A percentile compares a stretch with the other conserved stretches of the same genome.
Conservation (phyloP, 768 basidiomycete genomes). For the Suillus clintonianus region DNA sequence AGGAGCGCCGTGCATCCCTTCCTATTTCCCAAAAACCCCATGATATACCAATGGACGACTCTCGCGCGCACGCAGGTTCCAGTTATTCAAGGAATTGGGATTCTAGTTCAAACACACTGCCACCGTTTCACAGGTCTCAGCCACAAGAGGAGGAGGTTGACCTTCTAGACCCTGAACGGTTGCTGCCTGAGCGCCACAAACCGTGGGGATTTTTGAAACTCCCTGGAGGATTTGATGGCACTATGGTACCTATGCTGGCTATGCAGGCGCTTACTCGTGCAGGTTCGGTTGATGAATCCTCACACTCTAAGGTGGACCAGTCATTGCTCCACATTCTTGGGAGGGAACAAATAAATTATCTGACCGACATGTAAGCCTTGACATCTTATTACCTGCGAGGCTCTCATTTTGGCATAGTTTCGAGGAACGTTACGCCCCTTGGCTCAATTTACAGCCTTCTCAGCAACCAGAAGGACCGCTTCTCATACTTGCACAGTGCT, state of each 20-base stretch:
- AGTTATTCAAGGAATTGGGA: conserved; percentile 24
- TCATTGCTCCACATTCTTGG: conserved; percentile 35
- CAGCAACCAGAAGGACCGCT: conserved; percentile 33
- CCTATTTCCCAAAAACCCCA: conserved; percentile 21
- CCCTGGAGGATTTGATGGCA: conserved; percentile 44
- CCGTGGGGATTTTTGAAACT: conserved; percentile 43
- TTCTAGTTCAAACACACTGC: conserved; percentile 12
- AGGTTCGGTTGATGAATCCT: conserved; percentile 25
- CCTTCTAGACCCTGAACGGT: conserved; percentile 34
- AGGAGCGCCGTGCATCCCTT: conserved; percentile 26
- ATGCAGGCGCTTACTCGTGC: conserved; percentile 42
- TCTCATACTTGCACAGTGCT: conserved; percentile 47
- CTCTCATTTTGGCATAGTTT: conserved; percentile 31
- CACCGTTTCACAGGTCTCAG: conserved; percentile 18
- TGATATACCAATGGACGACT: conserved; percentile 21
- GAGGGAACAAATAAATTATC: conserved; percentile 34
- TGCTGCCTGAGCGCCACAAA: conserved; percentile 35
- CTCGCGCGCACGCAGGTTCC: conserved; percentile 10
- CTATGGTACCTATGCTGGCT: conserved; percentile 46
- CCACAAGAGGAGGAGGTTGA: conserved; percentile 29
- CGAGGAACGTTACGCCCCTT: conserved; percentile 44
- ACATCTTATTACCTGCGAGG: neutral
- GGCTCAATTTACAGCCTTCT: conserved; percentile 41
- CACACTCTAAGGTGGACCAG: conserved; percentile 24
- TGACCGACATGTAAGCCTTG: conserved; percentile 40